Evolutionary conservation across 305 asterid species (phyloP).

Genomic region (Petunia hybrid): DNA sequence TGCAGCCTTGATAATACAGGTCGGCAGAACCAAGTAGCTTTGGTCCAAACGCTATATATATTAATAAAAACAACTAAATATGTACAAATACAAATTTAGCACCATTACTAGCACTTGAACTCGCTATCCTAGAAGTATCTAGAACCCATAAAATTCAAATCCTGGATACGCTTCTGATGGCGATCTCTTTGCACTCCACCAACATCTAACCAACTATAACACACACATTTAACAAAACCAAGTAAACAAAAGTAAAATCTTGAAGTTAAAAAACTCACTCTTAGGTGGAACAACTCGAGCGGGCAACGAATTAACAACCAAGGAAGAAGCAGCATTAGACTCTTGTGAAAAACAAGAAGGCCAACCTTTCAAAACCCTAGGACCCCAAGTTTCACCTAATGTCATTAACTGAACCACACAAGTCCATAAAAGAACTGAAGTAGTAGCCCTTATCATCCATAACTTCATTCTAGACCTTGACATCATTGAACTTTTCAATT

Average conservation of each 20-base stretch:
- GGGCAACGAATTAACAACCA: conserved; percentile 43
- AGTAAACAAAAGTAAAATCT: neutral
- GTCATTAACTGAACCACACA: conserved; percentile 79
- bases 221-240: neutral
- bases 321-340: conserved; percentile 46
- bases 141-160: too few relatives aligned
- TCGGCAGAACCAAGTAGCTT: too few relatives aligned
- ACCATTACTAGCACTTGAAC: too few relatives aligned
- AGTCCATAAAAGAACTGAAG: conserved; percentile 74
- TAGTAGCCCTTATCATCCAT: conserved; percentile 77
- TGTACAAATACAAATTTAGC: too few relatives aligned
- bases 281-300: conserved; percentile 84
- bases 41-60: too few relatives aligned
- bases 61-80: too few relatives aligned
- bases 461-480: conserved; percentile 79
- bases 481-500: conserved; percentile 60
- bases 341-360: conserved; percentile 79
- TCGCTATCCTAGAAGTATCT: too few relatives aligned
- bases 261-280: conserved; percentile 59
- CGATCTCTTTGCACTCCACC: neutral
- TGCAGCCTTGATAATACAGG: too few relatives aligned
- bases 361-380: conserved; percentile 78
- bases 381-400: conserved; percentile 80
- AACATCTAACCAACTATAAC: neutral
- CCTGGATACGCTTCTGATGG: too few relatives aligned